These are phyloP conservation scores for Cardamine chenopodiifolia DNA, from an alignment of 345 rosid species.

Conservation along the genomic window DNA sequence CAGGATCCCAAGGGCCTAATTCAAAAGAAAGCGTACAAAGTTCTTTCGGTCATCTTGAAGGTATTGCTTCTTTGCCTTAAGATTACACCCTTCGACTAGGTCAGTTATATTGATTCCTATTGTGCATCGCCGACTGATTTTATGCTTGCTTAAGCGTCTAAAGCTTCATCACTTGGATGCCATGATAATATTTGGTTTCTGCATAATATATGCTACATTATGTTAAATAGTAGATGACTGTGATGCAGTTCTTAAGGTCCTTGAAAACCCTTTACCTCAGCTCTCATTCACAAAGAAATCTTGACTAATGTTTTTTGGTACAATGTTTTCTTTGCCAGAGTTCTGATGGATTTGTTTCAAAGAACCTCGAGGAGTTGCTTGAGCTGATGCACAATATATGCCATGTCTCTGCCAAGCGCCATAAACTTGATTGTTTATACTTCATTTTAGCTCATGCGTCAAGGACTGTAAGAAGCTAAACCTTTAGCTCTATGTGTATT, in stretches of 20 bases:
- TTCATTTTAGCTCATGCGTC: slow-evolving; percentile 64
- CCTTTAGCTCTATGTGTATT: slow-evolving; percentile 17
- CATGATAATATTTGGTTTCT: neutral
- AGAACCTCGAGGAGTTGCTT: slow-evolving; percentile 67
- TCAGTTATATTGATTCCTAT: slow-evolving; percentile 5
- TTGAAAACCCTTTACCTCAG: neutral
- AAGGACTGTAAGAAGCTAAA: slow-evolving; percentile 48
- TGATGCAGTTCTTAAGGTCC: slow-evolving; percentile 23
- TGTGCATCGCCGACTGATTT: slow-evolving; percentile 18
- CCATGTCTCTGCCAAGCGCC: slow-evolving; percentile 91
- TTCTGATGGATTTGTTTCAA: slow-evolving; percentile 57
- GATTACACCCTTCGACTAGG: slow-evolving; percentile 12
- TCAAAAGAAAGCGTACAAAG: slow-evolving; percentile 96
- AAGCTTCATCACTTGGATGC: neutral
- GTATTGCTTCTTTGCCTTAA: slow-evolving; percentile 44
- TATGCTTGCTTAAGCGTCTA: slow-evolving; percentile 18
- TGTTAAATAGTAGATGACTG: slow-evolving; percentile 9
- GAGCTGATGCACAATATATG: slow-evolving; percentile 76
- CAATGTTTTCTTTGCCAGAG: slow-evolving; percentile 49
- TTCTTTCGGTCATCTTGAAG: slow-evolving; percentile 76
- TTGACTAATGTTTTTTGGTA: slow-evolving; percentile 28
- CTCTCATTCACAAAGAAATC: neutral
- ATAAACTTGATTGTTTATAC: slow-evolving; percentile 91
- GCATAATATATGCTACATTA: slow-evolving; percentile 10
- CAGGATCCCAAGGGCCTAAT: slow-evolving; percentile 74